Base-by-base conservation (phyloP, 177 flowering plant species). In the Vitis hybrid region DNA sequence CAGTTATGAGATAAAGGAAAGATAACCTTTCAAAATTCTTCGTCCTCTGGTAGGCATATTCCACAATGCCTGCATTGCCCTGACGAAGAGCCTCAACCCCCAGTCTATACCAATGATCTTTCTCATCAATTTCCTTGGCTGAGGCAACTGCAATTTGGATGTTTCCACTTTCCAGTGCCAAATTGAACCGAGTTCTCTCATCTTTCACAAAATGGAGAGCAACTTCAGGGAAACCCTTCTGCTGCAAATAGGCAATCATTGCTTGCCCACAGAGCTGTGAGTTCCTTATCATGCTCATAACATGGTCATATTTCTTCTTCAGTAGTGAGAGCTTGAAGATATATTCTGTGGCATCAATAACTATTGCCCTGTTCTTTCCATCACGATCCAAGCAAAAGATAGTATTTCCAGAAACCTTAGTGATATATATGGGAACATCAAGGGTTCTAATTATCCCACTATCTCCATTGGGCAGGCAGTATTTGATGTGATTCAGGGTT, bases 401-500 rank as follows among this genome's bases (percentile, higher is more conserved):
- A 8, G 84, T 87, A 59, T 81, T 89, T 8, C 90, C 94, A 72
- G 81, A 82, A 62, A 93, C 84, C 74, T 90, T 90, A 15, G 95
- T 89, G 20, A 90, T 83, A 74, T 93, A 90, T n/a, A 92, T 81
- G 2, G 98, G 96, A 61, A 87, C 90, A 76, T 93, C 95, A 14
- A 93, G 89, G 49, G 98, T 91, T 67, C 78, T 84, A 27, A 92
- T 86, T 35, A 91, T 93, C 67, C 95, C 97, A 82, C 81, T 82
- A 60, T 92, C 97, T 52, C 97, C 98, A 73, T 93, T 93, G 2
- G 96, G 97, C 41, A 93, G 97, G 74, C 97, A 93, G 72, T 93
- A 93, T 73, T 93, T 93, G 60, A 93, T 87, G 78, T 93, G 98
- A 67, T 87, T 93, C 71, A 91, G 67, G 1, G 97, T 93, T 14